A percentile compares a stretch with the other conserved stretches of the same genome.
These are phyloP conservation scores for Mallotus japonicus DNA, from an alignment of 441 rosid genomes.

Conservation along the genomic window DNA sequence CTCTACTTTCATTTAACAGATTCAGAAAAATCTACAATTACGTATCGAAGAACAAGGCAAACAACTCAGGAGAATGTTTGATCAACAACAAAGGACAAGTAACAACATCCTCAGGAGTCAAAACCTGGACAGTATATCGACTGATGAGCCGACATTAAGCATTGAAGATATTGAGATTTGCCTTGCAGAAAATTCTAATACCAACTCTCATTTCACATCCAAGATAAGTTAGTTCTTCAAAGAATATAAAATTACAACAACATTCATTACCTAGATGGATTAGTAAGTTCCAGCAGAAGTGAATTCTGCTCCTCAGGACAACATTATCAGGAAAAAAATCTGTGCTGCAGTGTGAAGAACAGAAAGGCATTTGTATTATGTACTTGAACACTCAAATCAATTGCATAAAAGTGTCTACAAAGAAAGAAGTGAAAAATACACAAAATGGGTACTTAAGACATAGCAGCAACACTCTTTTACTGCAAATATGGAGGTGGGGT, in stretches of 20 bases:
- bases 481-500: too few relatives aligned
- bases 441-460: not conserved
- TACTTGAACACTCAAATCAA: not conserved
- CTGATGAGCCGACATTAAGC: conserved; percentile 26
- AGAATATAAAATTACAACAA: conserved; percentile 21
- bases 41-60: conserved; percentile 83
- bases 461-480: too few relatives aligned
- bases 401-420: not conserved
- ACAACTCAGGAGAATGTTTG: conserved; percentile 74
- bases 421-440: conserved; percentile 8
- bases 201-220: conserved; percentile 45
- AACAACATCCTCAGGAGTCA: conserved; percentile 37
- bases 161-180: conserved; percentile 46
- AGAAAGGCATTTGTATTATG: not conserved
- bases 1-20: conserved; percentile 33
- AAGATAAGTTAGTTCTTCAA: conserved; percentile 56
- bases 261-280: conserved; percentile 6
- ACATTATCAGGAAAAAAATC: not conserved
- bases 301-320: conserved; percentile 6
- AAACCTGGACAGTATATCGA: conserved; percentile 24
- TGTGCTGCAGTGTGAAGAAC: conserved; percentile 11
- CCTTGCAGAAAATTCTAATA: conserved; percentile 41
- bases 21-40: conserved; percentile 72
- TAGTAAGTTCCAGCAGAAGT: not conserved
- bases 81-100: conserved; percentile 60